These are phyloP conservation scores for Fraxinus pennsylvanica DNA, from an alignment of 257 asterid genomes.

Conservation along the genomic window DNA sequence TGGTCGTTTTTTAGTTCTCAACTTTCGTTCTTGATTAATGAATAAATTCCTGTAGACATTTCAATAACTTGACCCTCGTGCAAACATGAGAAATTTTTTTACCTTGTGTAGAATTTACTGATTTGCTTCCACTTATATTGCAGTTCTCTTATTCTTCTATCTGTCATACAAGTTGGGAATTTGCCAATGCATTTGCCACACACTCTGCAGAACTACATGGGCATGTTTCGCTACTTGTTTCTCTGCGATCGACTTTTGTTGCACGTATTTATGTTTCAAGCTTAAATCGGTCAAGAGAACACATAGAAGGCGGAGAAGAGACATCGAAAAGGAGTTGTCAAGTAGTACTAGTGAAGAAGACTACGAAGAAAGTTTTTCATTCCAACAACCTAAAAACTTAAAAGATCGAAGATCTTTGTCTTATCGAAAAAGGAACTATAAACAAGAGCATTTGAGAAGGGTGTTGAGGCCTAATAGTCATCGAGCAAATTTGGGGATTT, in stretches of 20 bases:
- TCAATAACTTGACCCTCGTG: not conserved
- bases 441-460: constrained; percentile 52
- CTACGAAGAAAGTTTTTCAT: constrained; percentile 26
- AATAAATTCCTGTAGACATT: too few species aligned
- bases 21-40: not conserved
- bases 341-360: constrained; percentile 36
- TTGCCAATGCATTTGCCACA: constrained; percentile 63
- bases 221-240: constrained; percentile 55
- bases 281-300: constrained; percentile 41
- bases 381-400: constrained; percentile 23
- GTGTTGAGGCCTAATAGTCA: constrained; percentile 59
- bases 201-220: constrained; percentile 45
- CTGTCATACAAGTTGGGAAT: constrained; percentile 76
- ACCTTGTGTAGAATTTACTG: not conserved
- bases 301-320: constrained; percentile 36
- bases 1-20: not conserved
- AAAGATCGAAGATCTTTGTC: constrained; percentile 20
- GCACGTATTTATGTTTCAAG: constrained; percentile 55
- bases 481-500: constrained; percentile 32
- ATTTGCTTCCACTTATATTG: constrained; percentile 21
- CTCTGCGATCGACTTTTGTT: constrained; percentile 51
- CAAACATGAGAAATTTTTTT: not conserved
- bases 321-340: constrained; percentile 33
- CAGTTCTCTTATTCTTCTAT: constrained; percentile 74
- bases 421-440: constrained; percentile 34